Base-by-base conservation (phyloP, 2,329 filamentous ascomycete species). In the Chaetothyriales sp. region DNA sequence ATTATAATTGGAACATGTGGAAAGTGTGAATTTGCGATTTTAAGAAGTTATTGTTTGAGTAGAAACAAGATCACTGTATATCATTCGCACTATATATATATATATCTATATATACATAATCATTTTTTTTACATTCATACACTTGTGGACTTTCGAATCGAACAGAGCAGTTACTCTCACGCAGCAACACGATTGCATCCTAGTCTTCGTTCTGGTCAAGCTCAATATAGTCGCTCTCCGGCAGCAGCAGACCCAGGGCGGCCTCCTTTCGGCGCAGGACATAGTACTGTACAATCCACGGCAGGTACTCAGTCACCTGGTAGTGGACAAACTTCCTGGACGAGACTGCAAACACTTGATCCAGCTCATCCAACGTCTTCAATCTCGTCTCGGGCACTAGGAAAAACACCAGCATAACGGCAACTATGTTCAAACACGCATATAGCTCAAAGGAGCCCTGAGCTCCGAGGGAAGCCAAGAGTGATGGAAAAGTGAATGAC, bases 211-310 rank as follows among this genome's bases (percentile, higher is more conserved):
- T 50, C 45, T 54, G 50, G n/a, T 44, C 51, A 20, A 58, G 47
- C 32, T 49, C 47, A 18, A 28, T 46, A 43, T 58, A 58, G 39
- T 19, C 15, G 43, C 51, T 49, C 42, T 46, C 48, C 8, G 20
- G 45, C 15, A 49, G 22, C 32, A 79, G 64, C 18, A 73, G 73
- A 59, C 70, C 67, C 22, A 77, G 63, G 44, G 64, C 51, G 12
- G 71, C 67, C 43, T 65, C 58, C 55, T 73, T 73, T 51, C 70
- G 66, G 49, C 71, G 64, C 15, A 80, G 58, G 10, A 81, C 61
- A 65, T 75, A 80, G 19, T 74, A 67, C 62, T 71, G 76, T 59
- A 75, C 63, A 70, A 73, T 79, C 72, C 73, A 80, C 0, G 78
- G 78, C 42, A 80, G 59, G 4, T 70, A 70, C 55, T 74, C 69